Base-by-base conservation (phyloP, 164 flowering plant species). In the Sedum album region DNA sequence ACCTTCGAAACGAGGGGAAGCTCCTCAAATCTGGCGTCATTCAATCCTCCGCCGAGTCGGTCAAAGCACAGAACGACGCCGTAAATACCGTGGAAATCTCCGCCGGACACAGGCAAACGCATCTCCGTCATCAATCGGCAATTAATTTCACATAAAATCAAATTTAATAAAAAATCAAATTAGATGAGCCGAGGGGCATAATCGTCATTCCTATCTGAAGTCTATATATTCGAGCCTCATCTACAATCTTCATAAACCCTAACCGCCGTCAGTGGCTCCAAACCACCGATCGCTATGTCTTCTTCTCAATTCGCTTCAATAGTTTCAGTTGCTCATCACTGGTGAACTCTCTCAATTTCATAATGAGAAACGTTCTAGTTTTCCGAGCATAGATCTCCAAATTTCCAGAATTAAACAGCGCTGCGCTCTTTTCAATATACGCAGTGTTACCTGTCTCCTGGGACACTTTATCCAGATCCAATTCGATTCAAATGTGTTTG, bases 61-160 rank as follows among this genome's bases (percentile, higher is more conserved):
- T 93, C 2, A 72, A 73, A 44, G 97, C 91, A 0, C 97, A 90
- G 68, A 85, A 88, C 2, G 96, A 93, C 73, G 96, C 98, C 20
- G 71, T 93, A 13, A 93, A 90, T 79, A 86, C 96, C 10, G 81
- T 93, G 1, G 84, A 76, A 0, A 83, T 85, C 8, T 74, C 92
- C 30, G 57, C 6, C 73, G 96, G 96, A 87, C 75, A 88, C 98
- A 0, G 96, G 87, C 0, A 31, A 74, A 51, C 66, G 76, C 72
- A 88, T 93, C 28, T 74, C 83, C 66, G 90, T 85, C n/a, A n/a
- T n/a, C n/a, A n/a, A 0, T 93, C 95, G 97, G 83, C 75, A n/a
- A 82, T n/a, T n/a, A n/a, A n/a, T n/a, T 66, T 57, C 73, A 72
- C 11, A 38, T 13, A 8, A 0, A 79, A 76, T 0, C 80, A 75